Percentiles rank a stretch among this genome's conserved stretches.
Conservation (phyloP, 129 eudicot species). For the Ambrosia artemisiifolia region DNA sequence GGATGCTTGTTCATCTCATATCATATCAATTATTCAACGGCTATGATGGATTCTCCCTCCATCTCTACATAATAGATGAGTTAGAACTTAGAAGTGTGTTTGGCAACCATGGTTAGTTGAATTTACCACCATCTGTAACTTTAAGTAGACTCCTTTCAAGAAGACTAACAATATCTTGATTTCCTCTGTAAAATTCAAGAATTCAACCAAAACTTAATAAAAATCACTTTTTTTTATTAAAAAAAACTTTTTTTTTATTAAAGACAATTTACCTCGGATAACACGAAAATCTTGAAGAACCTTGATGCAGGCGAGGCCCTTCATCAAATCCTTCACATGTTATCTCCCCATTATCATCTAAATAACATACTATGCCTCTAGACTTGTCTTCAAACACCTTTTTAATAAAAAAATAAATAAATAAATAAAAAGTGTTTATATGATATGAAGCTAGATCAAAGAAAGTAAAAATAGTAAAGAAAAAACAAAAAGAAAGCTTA, state of each 20-base stretch:
- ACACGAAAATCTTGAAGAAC: slow-evolving; percentile 31
- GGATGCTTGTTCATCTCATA: slow-evolving; percentile 19
- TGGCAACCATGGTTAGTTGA: slow-evolving; percentile 21
- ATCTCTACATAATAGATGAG: background rate
- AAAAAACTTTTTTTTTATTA: background rate
- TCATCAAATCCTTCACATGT: slow-evolving; percentile 85
- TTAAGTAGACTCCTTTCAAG: slow-evolving; percentile 40
- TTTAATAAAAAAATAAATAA: background rate
- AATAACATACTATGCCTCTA: slow-evolving; percentile 65
- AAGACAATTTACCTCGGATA: slow-evolving; percentile 31
- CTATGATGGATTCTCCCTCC: slow-evolving; percentile 17
- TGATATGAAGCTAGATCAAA: background rate
- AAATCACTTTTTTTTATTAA: background rate
- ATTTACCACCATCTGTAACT: slow-evolving; percentile 28
- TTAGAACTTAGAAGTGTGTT: slow-evolving; percentile 10
- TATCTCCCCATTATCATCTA: slow-evolving; percentile 71
- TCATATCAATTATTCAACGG: slow-evolving; percentile 25
- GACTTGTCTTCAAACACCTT: slow-evolving; percentile 73
- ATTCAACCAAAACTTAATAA: background rate
- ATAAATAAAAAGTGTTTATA: background rate
- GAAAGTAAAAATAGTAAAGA: background rate
- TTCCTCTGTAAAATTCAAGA: slow-evolving; percentile 16
- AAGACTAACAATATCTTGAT: slow-evolving; percentile 32
- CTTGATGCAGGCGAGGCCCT: slow-evolving; percentile 68
- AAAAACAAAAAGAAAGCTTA: background rate